Evolutionary conservation across 768 basidiomycete genomes (phyloP), one percentile per base, ranked within the genome.

Genomic region (Termitomyces sp.): DNA sequence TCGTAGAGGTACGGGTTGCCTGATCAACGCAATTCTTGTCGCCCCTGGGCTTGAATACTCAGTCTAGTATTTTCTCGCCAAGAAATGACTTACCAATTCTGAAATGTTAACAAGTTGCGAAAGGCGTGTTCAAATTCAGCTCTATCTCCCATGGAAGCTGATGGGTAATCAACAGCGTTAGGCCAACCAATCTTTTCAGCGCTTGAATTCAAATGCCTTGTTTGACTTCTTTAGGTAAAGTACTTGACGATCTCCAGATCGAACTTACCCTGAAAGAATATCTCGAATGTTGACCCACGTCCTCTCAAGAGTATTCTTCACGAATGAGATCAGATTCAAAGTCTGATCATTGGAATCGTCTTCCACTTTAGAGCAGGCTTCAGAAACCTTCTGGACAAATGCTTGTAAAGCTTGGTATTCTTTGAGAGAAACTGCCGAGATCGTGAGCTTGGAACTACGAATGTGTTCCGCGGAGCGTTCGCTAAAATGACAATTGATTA

Each of bases 141-240:
- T 53, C 87, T 78, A 50, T 85, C 77, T 26, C 82, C 78, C 13
- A 72, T 62, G 5, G 78, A 65, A 7, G 80, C 77, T 0, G 79
- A 60, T 22, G 75, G 67, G 65, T 90, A 93, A 63, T 92, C 80
- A 0, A 94, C 80, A 18, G 81, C 75, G 62, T 79, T 77, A 2
- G 96, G 96, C 96, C 96, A 98, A n/a, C 84, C 80, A 26, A 98
- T 70, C 47, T 76, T 78, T 69, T 95, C 94, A 1, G 90, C 79
- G 14, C 83, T 79, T 28, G 74, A 70, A 22, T 85, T 72, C 24
- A 98, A 75, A 5, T 77, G 70, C 20, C 94, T 96, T 61, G 20
- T 4, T 30, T 54, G 8, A 30, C 26, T 42, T 40, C 8, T 48
- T 68, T 20, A 47, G 60, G 62, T 53, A 51, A 55, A 42, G 28